Evolutionary conservation across 2,329 filamentous ascomycete genomes (phyloP).

Genomic region (Arthrobotrys sinensis): DNA sequence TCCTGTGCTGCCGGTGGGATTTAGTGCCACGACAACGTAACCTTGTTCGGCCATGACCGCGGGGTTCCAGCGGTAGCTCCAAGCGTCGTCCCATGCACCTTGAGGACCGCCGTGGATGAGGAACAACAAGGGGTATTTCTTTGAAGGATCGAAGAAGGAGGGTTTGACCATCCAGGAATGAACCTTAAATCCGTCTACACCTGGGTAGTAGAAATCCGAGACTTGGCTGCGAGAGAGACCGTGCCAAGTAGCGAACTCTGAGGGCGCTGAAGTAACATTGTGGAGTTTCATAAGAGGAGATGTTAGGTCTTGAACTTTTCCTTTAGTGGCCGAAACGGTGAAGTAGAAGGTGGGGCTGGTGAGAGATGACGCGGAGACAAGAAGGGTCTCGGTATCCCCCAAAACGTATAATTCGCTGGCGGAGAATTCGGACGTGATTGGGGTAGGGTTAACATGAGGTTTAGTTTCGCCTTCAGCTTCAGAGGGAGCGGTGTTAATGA

Average conservation of each 20-base stretch:
- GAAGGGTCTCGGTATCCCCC: conserved; percentile 70
- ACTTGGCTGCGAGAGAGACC: conserved; percentile 76
- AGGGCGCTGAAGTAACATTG: neutral
- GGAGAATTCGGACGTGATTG: conserved; percentile 40
- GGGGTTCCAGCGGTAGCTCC: conserved; percentile 88
- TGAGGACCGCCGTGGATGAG: conserved; percentile 89
- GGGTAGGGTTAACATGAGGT: conserved; percentile 17
- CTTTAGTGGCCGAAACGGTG: conserved; percentile 67
- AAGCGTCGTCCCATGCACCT: conserved; percentile 80
- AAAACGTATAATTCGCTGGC: conserved; percentile 41
- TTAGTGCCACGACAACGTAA: conserved; percentile 85
- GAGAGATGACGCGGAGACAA: conserved; percentile 78
- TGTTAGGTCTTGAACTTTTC: conserved; percentile 70
- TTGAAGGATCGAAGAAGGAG: conserved; percentile 76
- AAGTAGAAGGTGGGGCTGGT: conserved; percentile 81
- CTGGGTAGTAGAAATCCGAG: conserved; percentile 79
- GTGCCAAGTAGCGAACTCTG: conserved; percentile 54
- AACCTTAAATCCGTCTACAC: conserved; percentile 76
- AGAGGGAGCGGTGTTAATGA: conserved; percentile 68
- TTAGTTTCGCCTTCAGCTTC: conserved; percentile 69
- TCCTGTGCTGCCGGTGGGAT: conserved; percentile 85
- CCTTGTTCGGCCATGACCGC: conserved; percentile 89
- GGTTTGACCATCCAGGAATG: conserved; percentile 80
- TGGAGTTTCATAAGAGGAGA: conserved; percentile 45
- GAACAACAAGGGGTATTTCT: conserved; percentile 84